These are phyloP conservation scores for Nakazawaea anatomiae DNA, from an alignment of 805 yeast species.

Conservation along the genomic window DNA sequence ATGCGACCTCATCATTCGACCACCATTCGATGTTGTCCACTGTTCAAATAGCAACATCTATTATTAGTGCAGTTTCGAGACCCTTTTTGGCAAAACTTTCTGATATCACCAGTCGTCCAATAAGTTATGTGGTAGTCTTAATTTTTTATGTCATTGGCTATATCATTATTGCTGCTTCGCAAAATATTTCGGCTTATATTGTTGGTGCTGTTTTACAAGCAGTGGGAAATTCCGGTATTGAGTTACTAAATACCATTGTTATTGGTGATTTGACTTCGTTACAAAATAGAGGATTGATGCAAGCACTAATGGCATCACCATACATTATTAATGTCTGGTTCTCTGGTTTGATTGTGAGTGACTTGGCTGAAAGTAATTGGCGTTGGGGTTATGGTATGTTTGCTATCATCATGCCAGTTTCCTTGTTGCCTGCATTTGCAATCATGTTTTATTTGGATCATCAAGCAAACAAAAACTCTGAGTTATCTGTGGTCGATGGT, in stretches of 20 bases:
- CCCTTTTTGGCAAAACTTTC: conserved; percentile 23
- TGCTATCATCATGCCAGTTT: conserved; percentile 36
- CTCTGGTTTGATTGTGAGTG: conserved; percentile 31
- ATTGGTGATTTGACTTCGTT: conserved; percentile 23
- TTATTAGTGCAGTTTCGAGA: conserved; percentile 19
- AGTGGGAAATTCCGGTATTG: conserved; percentile 20
- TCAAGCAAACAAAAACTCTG: conserved; percentile 21
- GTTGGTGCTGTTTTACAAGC: conserved; percentile 18
- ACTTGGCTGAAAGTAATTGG: conserved; percentile 33
- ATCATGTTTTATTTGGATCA: conserved; percentile 27
- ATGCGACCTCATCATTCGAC: conserved; percentile 20
- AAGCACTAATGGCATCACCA: conserved; percentile 26
- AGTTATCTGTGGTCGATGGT: background rate
- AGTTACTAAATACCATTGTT: conserved; percentile 16
- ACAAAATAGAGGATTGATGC: conserved; percentile 21
- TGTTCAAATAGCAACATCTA: conserved; percentile 17
- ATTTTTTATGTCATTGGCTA: conserved; percentile 19
- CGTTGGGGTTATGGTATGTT: conserved; percentile 49
- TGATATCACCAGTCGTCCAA: conserved; percentile 21
- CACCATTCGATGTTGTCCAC: conserved; percentile 20
- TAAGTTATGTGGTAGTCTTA: conserved; percentile 15
- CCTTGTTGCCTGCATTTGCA: conserved; percentile 26
- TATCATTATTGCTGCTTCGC: conserved; percentile 18
- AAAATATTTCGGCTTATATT: conserved; percentile 20
- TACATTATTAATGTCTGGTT: conserved; percentile 36